Evolutionary conservation across 2,329 filamentous ascomycete species (phyloP), one percentile per base, ranked within the genome.

Genomic region (Furcasterigmium furcatum): DNA sequence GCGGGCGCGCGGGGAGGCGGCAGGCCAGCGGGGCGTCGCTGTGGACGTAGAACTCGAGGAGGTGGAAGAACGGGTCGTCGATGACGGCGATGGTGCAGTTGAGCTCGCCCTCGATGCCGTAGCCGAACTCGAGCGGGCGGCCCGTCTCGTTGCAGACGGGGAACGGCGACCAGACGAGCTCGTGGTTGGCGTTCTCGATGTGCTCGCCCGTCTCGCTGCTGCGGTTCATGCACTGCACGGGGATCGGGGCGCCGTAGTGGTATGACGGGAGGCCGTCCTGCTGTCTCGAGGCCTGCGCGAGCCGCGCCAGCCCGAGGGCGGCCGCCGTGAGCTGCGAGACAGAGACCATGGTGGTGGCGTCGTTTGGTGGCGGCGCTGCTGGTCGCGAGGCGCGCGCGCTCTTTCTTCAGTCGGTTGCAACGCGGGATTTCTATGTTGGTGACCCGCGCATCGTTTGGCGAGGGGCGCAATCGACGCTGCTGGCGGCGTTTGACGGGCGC

Each of bases 31-130:
- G 94, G 16, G 91, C 91, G 68, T 99, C 94, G 72, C 87, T 91
- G 76, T 97, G 94, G 65, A 97, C 85, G 77, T 97, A 97, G 77
- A 96, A 97, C 71, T 97, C 88, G 71, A 92, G 85, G 43, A 92
- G 79, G 68, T 94, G 88, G 75, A 90, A 94, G 75, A 91, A 86
- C 34, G 86, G 80, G 63, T 92, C 88, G 58, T 79, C 77, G 57
- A 92, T 76, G 68, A 88, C 79, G 60, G 85, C 74, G 57, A 94
- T 84, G 45, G 88, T 94, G 74, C 88, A 94, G 71, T 92, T 92
- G 55, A 89, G 69, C 63, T 95, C 91, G 68, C 69, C 71, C 62
- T 92, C 88, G 55, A 87, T 70, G 63, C 91, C 91, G 71, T 96
- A 97, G 64, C 82, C 79, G 63, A 99, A 85, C 58, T 94, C 84